phyloP scores from a whole-genome alignment of 768 basidiomycete species.

The Auriscalpium vulgare region DNA sequence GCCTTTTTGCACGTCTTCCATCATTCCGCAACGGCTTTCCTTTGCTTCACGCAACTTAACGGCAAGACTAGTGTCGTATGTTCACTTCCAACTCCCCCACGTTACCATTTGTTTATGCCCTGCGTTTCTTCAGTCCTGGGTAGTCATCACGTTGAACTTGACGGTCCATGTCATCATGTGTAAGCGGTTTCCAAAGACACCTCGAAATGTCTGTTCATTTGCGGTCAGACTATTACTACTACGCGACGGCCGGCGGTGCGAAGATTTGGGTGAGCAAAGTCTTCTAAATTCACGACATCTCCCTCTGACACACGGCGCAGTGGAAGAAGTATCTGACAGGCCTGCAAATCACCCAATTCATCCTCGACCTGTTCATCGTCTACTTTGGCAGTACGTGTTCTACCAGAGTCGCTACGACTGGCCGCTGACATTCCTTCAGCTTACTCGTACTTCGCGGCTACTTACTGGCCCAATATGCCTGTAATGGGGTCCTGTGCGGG shows the following conservation, averaged over 20 bases:
- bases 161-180: slow-evolving; percentile 97
- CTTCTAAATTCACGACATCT: background rate
- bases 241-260: slow-evolving; percentile 93
- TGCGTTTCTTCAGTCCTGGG: slow-evolving; percentile 71
- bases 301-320: slow-evolving; percentile 30
- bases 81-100: background rate
- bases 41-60: slow-evolving; percentile 92
- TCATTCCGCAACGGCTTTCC: slow-evolving; percentile 93
- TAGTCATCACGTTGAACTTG: slow-evolving; percentile 86
- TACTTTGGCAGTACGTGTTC: slow-evolving; percentile 86
- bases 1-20: slow-evolving; percentile 99
- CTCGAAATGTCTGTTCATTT: background rate
- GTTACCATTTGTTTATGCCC: background rate
- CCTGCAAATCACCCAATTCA: slow-evolving; percentile 95
- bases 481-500: slow-evolving; percentile 78
- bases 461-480: slow-evolving; percentile 54
- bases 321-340: slow-evolving; percentile 98
- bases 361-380: slow-evolving; percentile 83
- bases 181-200: slow-evolving; percentile 33
- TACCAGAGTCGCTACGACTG: background rate
- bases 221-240: slow-evolving; percentile 92
- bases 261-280: slow-evolving; percentile 77
- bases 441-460: slow-evolving; percentile 73
- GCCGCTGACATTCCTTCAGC: slow-evolving; percentile 28
- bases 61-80: slow-evolving; percentile 85